These are phyloP conservation scores for Aspergillus tanneri DNA, from an alignment of 2,329 filamentous ascomycete genomes.

Conservation along the genomic window DNA sequence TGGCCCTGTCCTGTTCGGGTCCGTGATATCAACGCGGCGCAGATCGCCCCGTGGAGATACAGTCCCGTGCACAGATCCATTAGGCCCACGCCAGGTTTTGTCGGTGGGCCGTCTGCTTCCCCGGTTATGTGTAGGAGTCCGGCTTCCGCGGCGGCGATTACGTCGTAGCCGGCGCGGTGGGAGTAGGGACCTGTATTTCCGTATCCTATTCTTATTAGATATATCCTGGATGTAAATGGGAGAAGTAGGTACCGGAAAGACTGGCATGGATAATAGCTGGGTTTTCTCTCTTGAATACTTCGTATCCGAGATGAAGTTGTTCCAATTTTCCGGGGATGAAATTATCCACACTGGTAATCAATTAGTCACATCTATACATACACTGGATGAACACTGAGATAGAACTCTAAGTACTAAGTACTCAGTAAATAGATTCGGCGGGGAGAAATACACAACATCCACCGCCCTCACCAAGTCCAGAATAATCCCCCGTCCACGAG, in stretches of 20 bases:
- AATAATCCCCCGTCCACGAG: conserved; percentile 32
- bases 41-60: conserved; percentile 91
- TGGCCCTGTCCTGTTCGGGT: conserved; percentile 76
- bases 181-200: conserved; percentile 92
- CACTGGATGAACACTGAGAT: no score
- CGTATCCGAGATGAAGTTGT: conserved; percentile 43
- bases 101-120: conserved; percentile 78
- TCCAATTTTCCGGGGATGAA: conserved; percentile 47
- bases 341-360: no score
- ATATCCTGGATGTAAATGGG: no score
- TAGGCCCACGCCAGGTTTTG: conserved; percentile 96
- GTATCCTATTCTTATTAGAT: conserved; percentile 62
- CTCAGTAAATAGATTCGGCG: no score
- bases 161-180: conserved; percentile 87
- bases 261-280: conserved; percentile 45
- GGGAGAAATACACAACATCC: conserved; percentile 47
- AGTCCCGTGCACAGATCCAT: conserved; percentile 93
- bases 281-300: conserved; percentile 37
- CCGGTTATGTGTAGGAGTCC: conserved; percentile 99
- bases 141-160: conserved; percentile 99
- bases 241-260: conserved; percentile 36
- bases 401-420: no score
- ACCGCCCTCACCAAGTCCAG: conserved; percentile 35
- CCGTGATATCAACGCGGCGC: conserved; percentile 83
- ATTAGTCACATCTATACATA: no score